phyloP scores from a whole-genome alignment of 495 filamentous ascomycete genomes.

The Talaromyces trachyspermus region DNA sequence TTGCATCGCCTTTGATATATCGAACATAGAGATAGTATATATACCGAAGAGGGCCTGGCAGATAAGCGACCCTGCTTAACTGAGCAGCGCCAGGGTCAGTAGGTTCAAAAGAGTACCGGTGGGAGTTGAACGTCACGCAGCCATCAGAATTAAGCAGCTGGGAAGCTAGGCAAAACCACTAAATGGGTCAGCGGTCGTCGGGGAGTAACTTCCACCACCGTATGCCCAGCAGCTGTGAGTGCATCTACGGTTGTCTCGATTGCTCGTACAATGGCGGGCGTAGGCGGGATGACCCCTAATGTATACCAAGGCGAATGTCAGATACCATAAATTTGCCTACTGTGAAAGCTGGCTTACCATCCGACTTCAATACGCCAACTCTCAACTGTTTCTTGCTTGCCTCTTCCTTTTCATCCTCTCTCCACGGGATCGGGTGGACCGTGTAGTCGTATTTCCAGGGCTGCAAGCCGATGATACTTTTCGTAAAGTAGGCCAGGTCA shows the following conservation, averaged over 20 bases:
- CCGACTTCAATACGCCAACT: constrained; percentile 71
- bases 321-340: neutral
- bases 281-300: constrained; percentile 70
- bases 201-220: constrained; percentile 65
- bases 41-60: constrained; percentile 70
- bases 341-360: constrained; percentile 59
- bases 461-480: constrained; percentile 68
- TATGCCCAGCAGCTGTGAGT: constrained; percentile 63
- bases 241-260: constrained; percentile 61
- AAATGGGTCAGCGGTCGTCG: constrained; percentile 53
- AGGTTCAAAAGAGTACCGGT: constrained; percentile 69
- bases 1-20: constrained; percentile 64
- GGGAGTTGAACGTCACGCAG: constrained; percentile 71
- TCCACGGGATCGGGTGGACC: constrained; percentile 81
- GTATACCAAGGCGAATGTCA: too few relatives aligned
- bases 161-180: constrained; percentile 74
- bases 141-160: constrained; percentile 84
- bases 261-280: constrained; percentile 76
- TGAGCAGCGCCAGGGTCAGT: constrained; percentile 73
- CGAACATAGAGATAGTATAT: constrained; percentile 85
- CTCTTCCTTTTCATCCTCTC: constrained; percentile 49
- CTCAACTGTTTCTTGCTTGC: constrained; percentile 54
- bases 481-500: constrained; percentile 82
- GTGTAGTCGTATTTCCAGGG: constrained; percentile 89
- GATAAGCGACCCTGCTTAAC: constrained; percentile 62